phyloP scores from a whole-genome alignment of 2,329 filamentous ascomycete genomes.

The Paradendryphiella salina region DNA sequence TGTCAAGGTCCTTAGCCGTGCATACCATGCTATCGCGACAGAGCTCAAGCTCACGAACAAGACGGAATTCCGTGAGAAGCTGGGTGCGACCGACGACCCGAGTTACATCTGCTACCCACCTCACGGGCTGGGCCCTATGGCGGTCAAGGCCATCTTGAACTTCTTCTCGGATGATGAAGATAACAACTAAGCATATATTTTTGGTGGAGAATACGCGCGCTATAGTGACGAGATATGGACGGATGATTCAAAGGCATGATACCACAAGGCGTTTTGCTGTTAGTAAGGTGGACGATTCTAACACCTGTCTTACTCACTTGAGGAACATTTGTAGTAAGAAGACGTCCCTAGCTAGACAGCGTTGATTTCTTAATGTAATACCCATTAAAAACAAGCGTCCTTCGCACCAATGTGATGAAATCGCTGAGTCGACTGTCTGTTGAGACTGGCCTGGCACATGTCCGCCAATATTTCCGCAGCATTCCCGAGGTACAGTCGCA shows the following conservation, averaged over 20 bases:
- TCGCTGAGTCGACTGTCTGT: neutral
- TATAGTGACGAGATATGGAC: conserved; percentile 13
- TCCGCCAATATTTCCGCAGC: neutral
- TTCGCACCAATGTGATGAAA: neutral
- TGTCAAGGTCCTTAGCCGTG: conserved; percentile 78
- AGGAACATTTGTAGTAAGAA: conserved; percentile 5
- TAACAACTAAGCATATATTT: conserved; percentile 26
- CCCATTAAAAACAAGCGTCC: neutral
- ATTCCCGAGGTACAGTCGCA: conserved; percentile 2
- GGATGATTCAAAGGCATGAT: conserved; percentile 21
- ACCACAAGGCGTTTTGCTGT: conserved; percentile 25
- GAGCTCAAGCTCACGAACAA: conserved; percentile 82
- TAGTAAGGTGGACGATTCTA: conserved; percentile 4
- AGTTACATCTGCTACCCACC: conserved; percentile 90
- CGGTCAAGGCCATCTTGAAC: conserved; percentile 81
- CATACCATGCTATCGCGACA: conserved; percentile 79
- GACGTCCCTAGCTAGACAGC: conserved; percentile 13
- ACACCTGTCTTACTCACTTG: conserved; percentile 3
- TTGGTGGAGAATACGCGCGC: conserved; percentile 7
- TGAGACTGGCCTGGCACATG: neutral
- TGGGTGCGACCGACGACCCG: conserved; percentile 80
- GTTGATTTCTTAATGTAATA: conserved; percentile 18
- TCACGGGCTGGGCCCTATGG: conserved; percentile 78
- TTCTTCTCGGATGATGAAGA: conserved; percentile 76
- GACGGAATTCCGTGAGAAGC: conserved; percentile 87